These are phyloP conservation scores for Selaginella moellendorffii DNA, from an alignment of 75 land plant genomes.

Conservation along the genomic window DNA sequence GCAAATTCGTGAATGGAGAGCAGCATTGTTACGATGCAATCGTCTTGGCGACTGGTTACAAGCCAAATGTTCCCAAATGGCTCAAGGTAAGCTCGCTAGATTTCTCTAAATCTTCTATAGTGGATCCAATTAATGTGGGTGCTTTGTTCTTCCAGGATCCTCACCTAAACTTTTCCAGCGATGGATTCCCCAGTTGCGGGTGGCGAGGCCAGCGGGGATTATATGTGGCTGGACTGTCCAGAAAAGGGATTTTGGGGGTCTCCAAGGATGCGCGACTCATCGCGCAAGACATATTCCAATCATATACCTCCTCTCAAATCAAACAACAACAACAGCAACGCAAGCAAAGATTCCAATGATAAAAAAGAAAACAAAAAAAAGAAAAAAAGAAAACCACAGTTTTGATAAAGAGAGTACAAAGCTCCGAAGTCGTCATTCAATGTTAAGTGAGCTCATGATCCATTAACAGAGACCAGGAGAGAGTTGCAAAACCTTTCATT, in stretches of 20 bases:
- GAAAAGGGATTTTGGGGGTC: slow-evolving; percentile 43
- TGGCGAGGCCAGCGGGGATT: slow-evolving; percentile 57
- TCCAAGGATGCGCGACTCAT: slow-evolving; percentile 38
- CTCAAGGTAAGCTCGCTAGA: slow-evolving; percentile 32
- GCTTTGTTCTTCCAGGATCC: slow-evolving; percentile 26
- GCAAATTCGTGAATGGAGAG: slow-evolving; percentile 38
- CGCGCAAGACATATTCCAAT: slow-evolving; percentile 54
- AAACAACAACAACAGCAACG: too few species aligned
- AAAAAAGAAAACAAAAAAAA: too few species aligned
- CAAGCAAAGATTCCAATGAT: too few species aligned
- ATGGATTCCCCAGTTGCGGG: slow-evolving; percentile 49
- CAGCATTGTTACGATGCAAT: slow-evolving; percentile 41
- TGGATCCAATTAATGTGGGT: too few species aligned
- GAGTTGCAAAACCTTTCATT: too few species aligned
- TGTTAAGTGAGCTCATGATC: too few species aligned
- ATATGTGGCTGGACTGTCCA: slow-evolving; percentile 43
- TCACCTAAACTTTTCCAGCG: slow-evolving; percentile 27
- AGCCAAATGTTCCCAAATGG: slow-evolving; percentile 63
- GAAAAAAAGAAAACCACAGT: too few species aligned
- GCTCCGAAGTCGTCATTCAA: too few species aligned
- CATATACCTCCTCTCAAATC: too few species aligned
- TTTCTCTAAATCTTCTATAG: not conserved
- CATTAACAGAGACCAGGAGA: too few species aligned
- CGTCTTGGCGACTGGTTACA: slow-evolving; percentile 70
- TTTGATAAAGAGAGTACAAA: too few species aligned